These are phyloP conservation scores for Capsicum rhomboideum DNA, from an alignment of 257 asterid species.

Conservation along the genomic window DNA sequence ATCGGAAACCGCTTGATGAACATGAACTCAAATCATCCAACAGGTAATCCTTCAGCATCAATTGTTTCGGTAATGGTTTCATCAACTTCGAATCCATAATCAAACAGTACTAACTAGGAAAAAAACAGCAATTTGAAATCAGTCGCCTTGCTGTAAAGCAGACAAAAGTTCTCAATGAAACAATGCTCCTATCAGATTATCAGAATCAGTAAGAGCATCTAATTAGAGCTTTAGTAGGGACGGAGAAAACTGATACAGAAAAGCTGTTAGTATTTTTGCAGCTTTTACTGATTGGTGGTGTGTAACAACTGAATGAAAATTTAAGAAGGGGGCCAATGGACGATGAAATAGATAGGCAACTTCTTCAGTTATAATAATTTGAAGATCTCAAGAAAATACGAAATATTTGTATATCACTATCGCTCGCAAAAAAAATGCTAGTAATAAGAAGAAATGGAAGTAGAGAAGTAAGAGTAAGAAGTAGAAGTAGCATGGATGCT, in stretches of 20 bases:
- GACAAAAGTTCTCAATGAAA: background rate
- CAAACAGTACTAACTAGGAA: background rate
- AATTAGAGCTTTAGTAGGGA: background rate
- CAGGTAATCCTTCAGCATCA: constrained; percentile 35
- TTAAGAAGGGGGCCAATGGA: background rate
- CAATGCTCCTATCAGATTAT: background rate
- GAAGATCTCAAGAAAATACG: constrained; percentile 60
- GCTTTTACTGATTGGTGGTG: background rate
- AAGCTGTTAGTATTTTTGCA: background rate
- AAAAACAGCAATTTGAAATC: background rate
- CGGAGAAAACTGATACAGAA: background rate
- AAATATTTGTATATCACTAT: background rate
- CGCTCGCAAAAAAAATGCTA: background rate
- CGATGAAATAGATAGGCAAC: constrained; percentile 50
- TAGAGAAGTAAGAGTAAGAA: background rate
- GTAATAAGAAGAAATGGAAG: background rate
- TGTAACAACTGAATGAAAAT: background rate
- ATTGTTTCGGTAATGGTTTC: constrained; percentile 14
- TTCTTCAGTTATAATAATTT: constrained; percentile 31
- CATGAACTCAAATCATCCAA: constrained; percentile 42
- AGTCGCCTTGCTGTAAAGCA: too few relatives aligned
- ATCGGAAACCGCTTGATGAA: constrained; percentile 40
- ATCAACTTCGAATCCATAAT: background rate
- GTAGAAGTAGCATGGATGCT: constrained; percentile 61
- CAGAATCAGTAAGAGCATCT: constrained; percentile 8